Evolutionary conservation across 208 protist genomes (phyloP), one percentile per base, ranked within the genome.

Genomic region (Trypanosoma lewisi): DNA sequence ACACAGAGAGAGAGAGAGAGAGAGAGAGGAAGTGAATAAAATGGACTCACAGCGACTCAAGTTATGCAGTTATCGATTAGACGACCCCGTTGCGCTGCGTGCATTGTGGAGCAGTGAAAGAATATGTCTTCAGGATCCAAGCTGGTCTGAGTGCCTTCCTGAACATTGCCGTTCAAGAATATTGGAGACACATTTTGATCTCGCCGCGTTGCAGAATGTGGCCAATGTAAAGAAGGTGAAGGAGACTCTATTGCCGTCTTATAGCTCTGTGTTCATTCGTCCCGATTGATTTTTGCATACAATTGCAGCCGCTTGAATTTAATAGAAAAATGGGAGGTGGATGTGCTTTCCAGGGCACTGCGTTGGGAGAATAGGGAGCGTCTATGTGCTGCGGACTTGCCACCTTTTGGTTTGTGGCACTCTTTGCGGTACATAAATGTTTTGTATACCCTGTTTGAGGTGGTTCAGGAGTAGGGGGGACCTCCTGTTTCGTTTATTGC

Each of bases 151-250:
- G 9, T 44, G 3, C 17, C 28, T 27, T 3, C n/a, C 27, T 57
- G 55, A 61, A 8, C 19, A 31, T 21, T 49, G 34, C 23, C 36
- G 41, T 49, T 12, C 17, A 28, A 5, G 7, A 12, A 4, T 61
- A 0, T 31, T 61, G 2, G 23, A 49, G n/a, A 39, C 37, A 12
- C 27, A 33, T 52, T 19, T 27, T 27, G 49, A 59, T 23, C 19
- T 48, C 23, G 34, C 59, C 4, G 62, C 62, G 6, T 28, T 67
- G 41, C 49, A 58, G 33, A 60, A 59, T 45, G 44, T 67, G 8
- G 11, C 31, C 0, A 11, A 64, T 27, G 54, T 54, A 42, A 42
- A 7, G 17, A 52, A 17, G 16, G 11, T 53, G 41, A 54, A 42
- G 14, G 5, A 25, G 30, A 4, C 11, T 54, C 39, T 59, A 31